Percentiles rank a stretch among this genome's conserved stretches.
phyloP scores from a whole-genome alignment of 2,329 filamentous ascomycete genomes.

The Penicillium sp. region DNA sequence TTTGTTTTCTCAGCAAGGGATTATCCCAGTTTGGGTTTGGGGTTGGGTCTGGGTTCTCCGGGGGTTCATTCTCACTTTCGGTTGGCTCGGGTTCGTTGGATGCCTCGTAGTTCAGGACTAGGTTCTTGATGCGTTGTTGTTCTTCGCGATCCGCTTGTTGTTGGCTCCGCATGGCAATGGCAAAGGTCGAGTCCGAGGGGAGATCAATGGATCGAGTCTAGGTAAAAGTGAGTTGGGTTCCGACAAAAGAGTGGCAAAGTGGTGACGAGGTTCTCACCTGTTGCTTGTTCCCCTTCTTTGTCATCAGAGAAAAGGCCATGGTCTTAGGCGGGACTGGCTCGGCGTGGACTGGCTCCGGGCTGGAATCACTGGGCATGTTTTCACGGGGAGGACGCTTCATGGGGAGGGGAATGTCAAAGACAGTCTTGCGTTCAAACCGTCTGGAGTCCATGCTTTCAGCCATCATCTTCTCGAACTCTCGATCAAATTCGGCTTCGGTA shows the following conservation, averaged over 20 bases:
- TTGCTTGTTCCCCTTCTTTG: conserved; percentile 93
- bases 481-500: conserved; percentile 94
- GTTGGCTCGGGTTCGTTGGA: conserved; percentile 75
- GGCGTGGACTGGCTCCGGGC: conserved; percentile 28
- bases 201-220: conserved; percentile 90
- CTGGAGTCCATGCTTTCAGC: conserved; percentile 92
- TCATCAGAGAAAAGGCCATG: conserved; percentile 97
- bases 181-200: conserved; percentile 85
- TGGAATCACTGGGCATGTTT: conserved; percentile 42
- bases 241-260: not conserved
- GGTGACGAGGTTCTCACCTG: conserved; percentile 63
- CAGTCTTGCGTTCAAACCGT: conserved; percentile 90
- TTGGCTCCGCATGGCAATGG: conserved; percentile 92
- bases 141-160: conserved; percentile 94
- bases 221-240: conserved; percentile 15
- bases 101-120: conserved; percentile 95
- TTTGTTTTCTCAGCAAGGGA: conserved; percentile 20
- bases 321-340: conserved; percentile 53
- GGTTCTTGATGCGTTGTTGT: conserved; percentile 96
- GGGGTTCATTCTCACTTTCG: conserved; percentile 65
- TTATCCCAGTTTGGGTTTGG: conserved; percentile 27
- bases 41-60: conserved; percentile 32
- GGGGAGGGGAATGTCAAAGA: conserved; percentile 96
- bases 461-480: conserved; percentile 98
- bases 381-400: conserved; percentile 73